Percentiles rank a stretch among this genome's conserved stretches.
Conservation (phyloP, 2,329 filamentous ascomycete species). For the Thelonectria olida region DNA sequence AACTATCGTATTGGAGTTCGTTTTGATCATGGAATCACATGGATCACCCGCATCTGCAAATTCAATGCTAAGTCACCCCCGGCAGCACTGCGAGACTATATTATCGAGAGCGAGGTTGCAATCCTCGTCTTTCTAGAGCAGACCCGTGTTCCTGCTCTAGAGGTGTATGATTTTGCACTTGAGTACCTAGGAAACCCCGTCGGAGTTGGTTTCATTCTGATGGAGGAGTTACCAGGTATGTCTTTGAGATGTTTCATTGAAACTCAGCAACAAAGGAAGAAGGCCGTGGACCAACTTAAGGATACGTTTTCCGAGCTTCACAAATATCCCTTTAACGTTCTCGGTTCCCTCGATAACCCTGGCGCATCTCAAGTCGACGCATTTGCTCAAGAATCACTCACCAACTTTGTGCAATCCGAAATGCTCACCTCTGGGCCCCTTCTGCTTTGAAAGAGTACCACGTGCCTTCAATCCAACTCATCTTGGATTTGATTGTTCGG, state of each 20-base stretch:
- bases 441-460: conserved; percentile 48
- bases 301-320: conserved; percentile 51
- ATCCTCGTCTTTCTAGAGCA: conserved; percentile 51
- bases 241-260: conserved; percentile 48
- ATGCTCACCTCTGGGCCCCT: conserved; percentile 48
- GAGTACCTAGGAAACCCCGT: conserved; percentile 44
- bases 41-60: conserved; percentile 54
- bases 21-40: conserved; percentile 54
- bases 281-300: conserved; percentile 49
- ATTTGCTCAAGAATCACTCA: conserved; percentile 51
- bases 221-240: conserved; percentile 51
- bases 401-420: conserved; percentile 41
- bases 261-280: conserved; percentile 44
- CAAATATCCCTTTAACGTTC: conserved; percentile 46
- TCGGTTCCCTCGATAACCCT: conserved; percentile 47
- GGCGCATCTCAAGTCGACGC: conserved; percentile 42
- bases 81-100: conserved; percentile 43
- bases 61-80: conserved; percentile 53
- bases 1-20: conserved; percentile 54
- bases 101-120: conserved; percentile 52
- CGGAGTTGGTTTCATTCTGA: conserved; percentile 43
- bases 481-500: conserved; percentile 48
- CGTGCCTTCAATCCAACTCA: conserved; percentile 43
- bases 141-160: conserved; percentile 48
- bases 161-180: conserved; percentile 49